These are phyloP conservation scores for Laguncularia racemosa DNA, from an alignment of 345 rosid genomes.

Conservation along the genomic window DNA sequence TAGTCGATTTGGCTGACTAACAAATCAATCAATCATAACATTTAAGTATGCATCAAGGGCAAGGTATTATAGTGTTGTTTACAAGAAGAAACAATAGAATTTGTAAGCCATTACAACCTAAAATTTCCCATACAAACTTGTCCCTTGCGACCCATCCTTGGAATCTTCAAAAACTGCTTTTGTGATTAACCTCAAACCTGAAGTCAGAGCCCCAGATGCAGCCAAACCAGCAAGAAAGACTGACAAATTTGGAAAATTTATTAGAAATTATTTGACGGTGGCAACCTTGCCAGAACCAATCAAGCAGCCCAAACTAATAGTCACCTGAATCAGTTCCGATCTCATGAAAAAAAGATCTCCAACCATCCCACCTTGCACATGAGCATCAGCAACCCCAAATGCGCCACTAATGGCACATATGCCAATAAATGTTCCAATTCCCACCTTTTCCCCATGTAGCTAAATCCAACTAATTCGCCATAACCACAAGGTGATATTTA, in stretches of 20 bases:
- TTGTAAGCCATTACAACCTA: no score
- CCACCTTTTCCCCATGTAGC: constrained; percentile 76
- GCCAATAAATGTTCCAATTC: constrained; percentile 55
- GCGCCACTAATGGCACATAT: constrained; percentile 50
- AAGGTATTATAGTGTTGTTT: no score
- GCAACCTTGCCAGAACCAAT: neutral
- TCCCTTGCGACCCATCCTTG: constrained; percentile 65
- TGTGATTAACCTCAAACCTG: constrained; percentile 58
- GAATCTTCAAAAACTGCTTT: constrained; percentile 68
- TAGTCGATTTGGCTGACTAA: no score
- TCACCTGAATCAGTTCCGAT: constrained; percentile 61
- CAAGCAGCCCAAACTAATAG: neutral
- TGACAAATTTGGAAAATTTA: constrained; percentile 6
- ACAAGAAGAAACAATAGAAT: no score
- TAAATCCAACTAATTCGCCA: constrained; percentile 50
- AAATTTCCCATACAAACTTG: constrained; percentile 33
- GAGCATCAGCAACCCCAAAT: constrained; percentile 84
- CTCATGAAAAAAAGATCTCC: constrained; percentile 82
- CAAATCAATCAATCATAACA: no score
- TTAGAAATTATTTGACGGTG: neutral
- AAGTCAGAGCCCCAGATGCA: constrained; percentile 69
- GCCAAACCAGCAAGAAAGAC: constrained; percentile 66
- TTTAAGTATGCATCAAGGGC: no score
- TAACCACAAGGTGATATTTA: neutral
- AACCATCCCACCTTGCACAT: constrained; percentile 83